phyloP scores from a whole-genome alignment of 257 asterid species.

The Datura wrightii region DNA sequence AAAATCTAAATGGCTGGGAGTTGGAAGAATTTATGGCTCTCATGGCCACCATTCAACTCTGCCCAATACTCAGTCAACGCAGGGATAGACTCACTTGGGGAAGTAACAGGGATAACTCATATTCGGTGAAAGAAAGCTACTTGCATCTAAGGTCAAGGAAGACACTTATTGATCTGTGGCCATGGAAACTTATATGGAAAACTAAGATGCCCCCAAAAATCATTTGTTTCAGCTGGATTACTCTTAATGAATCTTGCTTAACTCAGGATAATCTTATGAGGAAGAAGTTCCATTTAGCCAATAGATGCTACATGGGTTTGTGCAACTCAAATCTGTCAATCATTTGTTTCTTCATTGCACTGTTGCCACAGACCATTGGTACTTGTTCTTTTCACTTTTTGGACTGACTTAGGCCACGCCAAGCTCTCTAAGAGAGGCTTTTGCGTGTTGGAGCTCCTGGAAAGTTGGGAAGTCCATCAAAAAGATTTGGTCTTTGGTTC shows the following conservation, averaged over 20 bases:
- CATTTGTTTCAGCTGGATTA: background rate
- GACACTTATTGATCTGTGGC: slow-evolving; percentile 1
- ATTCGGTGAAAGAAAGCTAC: background rate
- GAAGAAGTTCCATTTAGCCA: background rate
- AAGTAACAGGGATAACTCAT: background rate
- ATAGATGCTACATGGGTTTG: background rate
- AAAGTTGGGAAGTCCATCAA: too few relatives aligned
- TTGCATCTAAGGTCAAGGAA: background rate
- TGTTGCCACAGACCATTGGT: background rate
- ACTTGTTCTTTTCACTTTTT: background rate
- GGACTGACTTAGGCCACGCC: background rate
- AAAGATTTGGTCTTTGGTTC: too few relatives aligned
- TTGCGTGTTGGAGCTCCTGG: background rate
- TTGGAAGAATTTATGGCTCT: background rate
- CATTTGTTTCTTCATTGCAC: background rate
- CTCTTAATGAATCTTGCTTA: background rate
- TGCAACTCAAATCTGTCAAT: background rate
- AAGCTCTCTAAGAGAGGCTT: background rate
- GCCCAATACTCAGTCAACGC: background rate
- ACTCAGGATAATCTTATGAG: background rate
- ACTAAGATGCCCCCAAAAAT: slow-evolving; percentile 2
- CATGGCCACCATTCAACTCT: background rate
- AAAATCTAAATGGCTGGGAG: background rate
- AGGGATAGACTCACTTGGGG: slow-evolving; percentile 12
- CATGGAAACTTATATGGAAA: background rate